These are phyloP conservation scores for Leishmania guyanensis DNA, from an alignment of 208 protist species.

Conservation along the genomic window DNA sequence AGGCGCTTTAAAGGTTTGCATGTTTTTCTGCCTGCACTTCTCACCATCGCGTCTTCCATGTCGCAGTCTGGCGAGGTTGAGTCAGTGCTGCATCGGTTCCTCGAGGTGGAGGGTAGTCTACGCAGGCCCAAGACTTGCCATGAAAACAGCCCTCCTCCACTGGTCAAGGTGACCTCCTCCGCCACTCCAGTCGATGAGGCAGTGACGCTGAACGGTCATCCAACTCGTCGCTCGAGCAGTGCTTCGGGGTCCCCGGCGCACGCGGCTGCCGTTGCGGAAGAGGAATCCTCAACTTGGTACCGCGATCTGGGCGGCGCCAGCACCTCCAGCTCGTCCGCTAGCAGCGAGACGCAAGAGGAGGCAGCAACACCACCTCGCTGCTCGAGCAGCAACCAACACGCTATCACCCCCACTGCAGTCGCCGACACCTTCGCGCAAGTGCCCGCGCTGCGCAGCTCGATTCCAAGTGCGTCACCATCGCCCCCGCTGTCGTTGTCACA, in stretches of 20 bases:
- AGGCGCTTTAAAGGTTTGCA: too few species aligned
- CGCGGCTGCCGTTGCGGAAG: neutral
- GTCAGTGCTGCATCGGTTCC: conserved; percentile 8
- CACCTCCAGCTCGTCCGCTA: neutral
- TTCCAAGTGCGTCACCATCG: neutral
- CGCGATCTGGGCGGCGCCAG: neutral
- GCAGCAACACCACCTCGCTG: conserved; percentile 11
- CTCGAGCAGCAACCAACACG: neutral
- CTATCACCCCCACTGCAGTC: neutral
- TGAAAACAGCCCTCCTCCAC: neutral
- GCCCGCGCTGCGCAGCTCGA: neutral
- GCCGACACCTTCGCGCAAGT: neutral
- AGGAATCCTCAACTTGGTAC: neutral
- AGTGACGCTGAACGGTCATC: neutral
- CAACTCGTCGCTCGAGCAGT: neutral
- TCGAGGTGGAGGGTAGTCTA: conserved; percentile 12
- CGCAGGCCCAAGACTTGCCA: neutral
- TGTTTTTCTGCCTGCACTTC: neutral
- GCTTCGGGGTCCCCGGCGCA: neutral
- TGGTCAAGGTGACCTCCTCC: neutral
- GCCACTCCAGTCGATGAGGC: neutral
- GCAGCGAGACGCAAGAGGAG: conserved; percentile 15
- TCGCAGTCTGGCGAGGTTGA: conserved; percentile 14
- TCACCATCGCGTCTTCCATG: conserved; percentile 4
- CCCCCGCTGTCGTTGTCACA: conserved; percentile 42